Conservation (phyloP, 805 yeast species). For the Cyberlindnera misumaiensis region DNA sequence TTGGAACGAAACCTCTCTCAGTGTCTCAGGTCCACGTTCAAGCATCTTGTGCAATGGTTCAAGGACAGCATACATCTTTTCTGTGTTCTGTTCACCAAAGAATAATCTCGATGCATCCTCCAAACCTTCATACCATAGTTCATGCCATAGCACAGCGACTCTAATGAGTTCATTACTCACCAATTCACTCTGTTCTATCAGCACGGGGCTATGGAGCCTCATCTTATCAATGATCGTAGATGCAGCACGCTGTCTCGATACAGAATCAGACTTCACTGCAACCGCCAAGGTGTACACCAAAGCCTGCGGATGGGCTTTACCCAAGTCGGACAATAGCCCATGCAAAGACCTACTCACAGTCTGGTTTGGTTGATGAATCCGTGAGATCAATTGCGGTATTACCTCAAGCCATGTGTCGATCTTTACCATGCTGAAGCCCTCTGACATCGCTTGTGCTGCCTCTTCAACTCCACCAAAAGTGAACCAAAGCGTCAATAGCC, state of each 20-base stretch:
- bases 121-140: conserved; percentile 94
- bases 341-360: conserved; percentile 74
- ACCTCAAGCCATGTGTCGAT: conserved; percentile 95
- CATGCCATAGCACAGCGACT: conserved; percentile 96
- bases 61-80: conserved; percentile 85
- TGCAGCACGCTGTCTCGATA: conserved; percentile 88
- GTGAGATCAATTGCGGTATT: conserved; percentile 89
- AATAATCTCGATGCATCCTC: conserved; percentile 94
- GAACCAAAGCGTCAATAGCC: conserved; percentile 91
- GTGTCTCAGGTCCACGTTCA: conserved; percentile 83
- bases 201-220: conserved; percentile 75
- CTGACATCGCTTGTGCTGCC: conserved; percentile 83
- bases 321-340: conserved; percentile 77
- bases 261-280: conserved; percentile 89
- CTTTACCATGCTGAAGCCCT: conserved; percentile 83
- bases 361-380: conserved; percentile 92
- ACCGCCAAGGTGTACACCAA: conserved; percentile 92
- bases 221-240: conserved; percentile 84
- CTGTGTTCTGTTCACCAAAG: conserved; percentile 91
- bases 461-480: conserved; percentile 91
- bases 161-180: conserved; percentile 92
- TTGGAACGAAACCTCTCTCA: conserved; percentile 87
- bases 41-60: conserved; percentile 86
- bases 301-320: conserved; percentile 96
- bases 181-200: conserved; percentile 88